Conservation (phyloP, 495 filamentous ascomycete genomes). For the Penicillium simplicissimum region DNA sequence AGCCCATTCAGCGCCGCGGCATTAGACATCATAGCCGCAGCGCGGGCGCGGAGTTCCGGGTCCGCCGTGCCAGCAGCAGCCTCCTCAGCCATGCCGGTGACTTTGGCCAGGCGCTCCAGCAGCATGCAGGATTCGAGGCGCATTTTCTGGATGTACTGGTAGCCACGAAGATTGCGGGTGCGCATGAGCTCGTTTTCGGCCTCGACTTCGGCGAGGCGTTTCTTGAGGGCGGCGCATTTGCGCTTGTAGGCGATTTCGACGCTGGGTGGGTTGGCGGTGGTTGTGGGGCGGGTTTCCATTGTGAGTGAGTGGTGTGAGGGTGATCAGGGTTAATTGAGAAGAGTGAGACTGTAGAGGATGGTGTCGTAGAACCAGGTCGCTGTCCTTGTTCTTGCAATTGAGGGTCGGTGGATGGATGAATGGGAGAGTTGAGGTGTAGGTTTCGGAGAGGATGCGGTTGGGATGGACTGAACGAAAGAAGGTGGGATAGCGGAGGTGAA, state of each 20-base stretch:
- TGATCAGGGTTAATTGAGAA: not conserved
- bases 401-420: not conserved
- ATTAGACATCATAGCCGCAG: conserved; percentile 37
- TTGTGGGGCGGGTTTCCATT: conserved; percentile 34
- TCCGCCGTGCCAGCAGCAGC: conserved; percentile 36
- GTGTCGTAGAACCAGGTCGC: not conserved
- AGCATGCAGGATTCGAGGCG: conserved; percentile 88
- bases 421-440: not conserved
- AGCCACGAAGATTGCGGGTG: conserved; percentile 74
- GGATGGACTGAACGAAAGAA: not conserved
- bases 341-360: not conserved
- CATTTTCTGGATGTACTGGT: conserved; percentile 84
- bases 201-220: conserved; percentile 86
- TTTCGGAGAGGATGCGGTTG: not conserved
- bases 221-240: conserved; percentile 95
- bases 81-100: conserved; percentile 70
- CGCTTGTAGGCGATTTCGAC: conserved; percentile 94
- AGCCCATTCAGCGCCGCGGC: conserved; percentile 28
- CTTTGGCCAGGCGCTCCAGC: conserved; percentile 80
- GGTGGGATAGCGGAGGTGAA: not conserved
- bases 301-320: conserved; percentile 16
- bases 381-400: not conserved
- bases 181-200: conserved; percentile 80
- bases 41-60: conserved; percentile 40
- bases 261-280: conserved; percentile 67